These are phyloP conservation scores for Gossypium davidsonii DNA, from an alignment of 441 rosid genomes.

Conservation along the genomic window DNA sequence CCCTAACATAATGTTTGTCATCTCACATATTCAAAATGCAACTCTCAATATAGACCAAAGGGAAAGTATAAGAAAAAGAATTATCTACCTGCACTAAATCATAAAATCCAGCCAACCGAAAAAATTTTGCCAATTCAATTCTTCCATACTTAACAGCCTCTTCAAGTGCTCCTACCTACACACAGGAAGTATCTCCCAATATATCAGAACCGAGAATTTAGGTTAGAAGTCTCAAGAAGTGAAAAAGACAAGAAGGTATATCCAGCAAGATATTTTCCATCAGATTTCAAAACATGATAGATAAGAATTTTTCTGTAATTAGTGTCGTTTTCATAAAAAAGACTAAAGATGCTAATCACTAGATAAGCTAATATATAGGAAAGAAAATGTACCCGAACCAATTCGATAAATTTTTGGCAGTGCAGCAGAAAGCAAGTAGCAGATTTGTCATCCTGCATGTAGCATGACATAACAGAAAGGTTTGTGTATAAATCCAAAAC, in stretches of 20 bases:
- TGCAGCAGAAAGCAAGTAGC: constrained; percentile 83
- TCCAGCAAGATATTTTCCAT: neutral
- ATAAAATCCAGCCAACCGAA: constrained; percentile 39
- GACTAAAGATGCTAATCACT: neutral
- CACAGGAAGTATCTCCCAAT: neutral
- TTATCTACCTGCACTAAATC: constrained; percentile 52
- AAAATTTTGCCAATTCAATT: constrained; percentile 55
- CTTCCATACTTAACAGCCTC: constrained; percentile 76
- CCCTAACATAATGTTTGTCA: neutral
- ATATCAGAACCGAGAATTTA: neutral
- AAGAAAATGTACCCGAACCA: constrained; percentile 65
- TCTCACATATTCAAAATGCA: neutral
- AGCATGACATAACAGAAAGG: constrained; percentile 22
- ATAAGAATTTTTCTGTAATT: neutral
- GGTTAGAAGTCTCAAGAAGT: neutral
- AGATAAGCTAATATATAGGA: neutral
- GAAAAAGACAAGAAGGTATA: neutral
- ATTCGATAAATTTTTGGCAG: constrained; percentile 84
- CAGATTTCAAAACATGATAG: neutral
- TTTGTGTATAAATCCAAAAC: neutral
- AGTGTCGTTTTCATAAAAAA: neutral
- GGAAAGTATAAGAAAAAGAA: neutral
- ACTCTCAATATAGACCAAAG: neutral
- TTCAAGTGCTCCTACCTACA: constrained; percentile 69
- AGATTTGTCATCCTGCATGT: constrained; percentile 82